These are phyloP conservation scores for Alternaria conjuncta DNA, from an alignment of 2,329 filamentous ascomycete genomes.

Conservation along the genomic window DNA sequence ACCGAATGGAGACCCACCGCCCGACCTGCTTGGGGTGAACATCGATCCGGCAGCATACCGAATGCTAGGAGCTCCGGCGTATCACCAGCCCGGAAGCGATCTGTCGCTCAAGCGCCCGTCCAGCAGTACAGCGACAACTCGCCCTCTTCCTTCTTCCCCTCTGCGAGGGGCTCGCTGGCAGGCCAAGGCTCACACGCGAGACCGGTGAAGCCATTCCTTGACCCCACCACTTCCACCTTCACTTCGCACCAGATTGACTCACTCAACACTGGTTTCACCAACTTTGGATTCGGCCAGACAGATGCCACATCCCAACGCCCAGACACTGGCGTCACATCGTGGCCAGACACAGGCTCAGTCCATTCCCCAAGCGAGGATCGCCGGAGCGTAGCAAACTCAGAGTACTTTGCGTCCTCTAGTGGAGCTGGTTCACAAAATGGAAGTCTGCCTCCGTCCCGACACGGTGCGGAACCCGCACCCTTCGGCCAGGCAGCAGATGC, in stretches of 20 bases:
- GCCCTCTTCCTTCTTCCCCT: slow-evolving; percentile 36
- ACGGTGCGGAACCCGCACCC: slow-evolving; percentile 51
- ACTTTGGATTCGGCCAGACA: slow-evolving; percentile 40
- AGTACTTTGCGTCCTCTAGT: slow-evolving; percentile 55
- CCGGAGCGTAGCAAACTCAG: slow-evolving; percentile 47
- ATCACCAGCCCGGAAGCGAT: slow-evolving; percentile 48
- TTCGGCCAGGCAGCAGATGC: slow-evolving; percentile 40
- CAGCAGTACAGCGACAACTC: slow-evolving; percentile 40
- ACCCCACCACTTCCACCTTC: slow-evolving; percentile 43
- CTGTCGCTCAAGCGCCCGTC: slow-evolving; percentile 42
- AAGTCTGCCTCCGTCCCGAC: slow-evolving; percentile 63
- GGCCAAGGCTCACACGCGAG: slow-evolving; percentile 34
- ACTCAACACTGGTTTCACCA: slow-evolving; percentile 41
- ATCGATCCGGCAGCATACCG: slow-evolving; percentile 32
- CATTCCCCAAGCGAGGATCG: slow-evolving; percentile 54
- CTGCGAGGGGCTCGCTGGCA: slow-evolving; percentile 28
- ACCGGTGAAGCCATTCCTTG: slow-evolving; percentile 38
- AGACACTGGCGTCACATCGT: slow-evolving; percentile 38
- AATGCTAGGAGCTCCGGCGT: slow-evolving; percentile 46
- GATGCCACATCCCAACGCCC: slow-evolving; percentile 37
- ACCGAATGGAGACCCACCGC: slow-evolving; percentile 65
- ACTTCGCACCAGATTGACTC: slow-evolving; percentile 40
- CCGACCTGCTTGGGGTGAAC: slow-evolving; percentile 66
- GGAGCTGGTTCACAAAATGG: slow-evolving; percentile 60
- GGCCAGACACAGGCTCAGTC: slow-evolving; percentile 43